Evolutionary conservation across 495 filamentous ascomycete species (phyloP).

Genomic region (Talaromyces trachyspermus): DNA sequence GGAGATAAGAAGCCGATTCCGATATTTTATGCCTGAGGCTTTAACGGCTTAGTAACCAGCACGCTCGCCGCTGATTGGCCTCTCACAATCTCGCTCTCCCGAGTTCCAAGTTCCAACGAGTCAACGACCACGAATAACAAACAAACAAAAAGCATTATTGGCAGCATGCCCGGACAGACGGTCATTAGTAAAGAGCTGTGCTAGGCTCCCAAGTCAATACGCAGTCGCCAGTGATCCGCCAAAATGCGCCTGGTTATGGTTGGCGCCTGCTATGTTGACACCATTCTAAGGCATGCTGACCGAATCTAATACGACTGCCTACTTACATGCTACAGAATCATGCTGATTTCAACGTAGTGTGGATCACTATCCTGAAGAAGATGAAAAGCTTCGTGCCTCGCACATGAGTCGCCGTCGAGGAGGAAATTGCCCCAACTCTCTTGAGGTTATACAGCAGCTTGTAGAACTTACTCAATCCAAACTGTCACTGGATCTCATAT

Average conservation of each 20-base stretch:
- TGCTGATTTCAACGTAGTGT: slow-evolving; percentile 36
- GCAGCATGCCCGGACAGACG: too few relatives aligned
- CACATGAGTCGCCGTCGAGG: slow-evolving; percentile 52
- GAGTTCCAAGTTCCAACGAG: too few relatives aligned
- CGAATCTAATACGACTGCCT: slow-evolving; percentile 3
- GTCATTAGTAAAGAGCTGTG: too few relatives aligned
- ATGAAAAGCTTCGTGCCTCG: slow-evolving; percentile 63
- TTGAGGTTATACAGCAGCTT: slow-evolving; percentile 61
- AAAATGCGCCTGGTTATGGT: slow-evolving; percentile 47
- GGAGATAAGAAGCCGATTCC: not conserved
- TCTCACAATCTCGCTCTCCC: too few relatives aligned
- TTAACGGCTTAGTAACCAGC: too few relatives aligned
- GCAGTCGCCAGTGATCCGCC: not conserved
- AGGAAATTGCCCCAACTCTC: slow-evolving; percentile 64
- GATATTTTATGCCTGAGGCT: not conserved
- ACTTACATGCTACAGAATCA: not conserved
- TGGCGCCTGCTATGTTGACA: slow-evolving; percentile 63
- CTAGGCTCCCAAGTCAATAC: too few relatives aligned
- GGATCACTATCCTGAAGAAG: slow-evolving; percentile 57
- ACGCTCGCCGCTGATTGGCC: too few relatives aligned
- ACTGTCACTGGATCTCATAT: slow-evolving; percentile 29
- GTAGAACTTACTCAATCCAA: slow-evolving; percentile 15
- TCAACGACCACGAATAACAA: too few relatives aligned
- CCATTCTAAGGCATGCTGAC: slow-evolving; percentile 53
- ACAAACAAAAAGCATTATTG: too few relatives aligned